Base-by-base conservation (phyloP, 352 stramenopile species). In the Phytopythium vexans region DNA sequence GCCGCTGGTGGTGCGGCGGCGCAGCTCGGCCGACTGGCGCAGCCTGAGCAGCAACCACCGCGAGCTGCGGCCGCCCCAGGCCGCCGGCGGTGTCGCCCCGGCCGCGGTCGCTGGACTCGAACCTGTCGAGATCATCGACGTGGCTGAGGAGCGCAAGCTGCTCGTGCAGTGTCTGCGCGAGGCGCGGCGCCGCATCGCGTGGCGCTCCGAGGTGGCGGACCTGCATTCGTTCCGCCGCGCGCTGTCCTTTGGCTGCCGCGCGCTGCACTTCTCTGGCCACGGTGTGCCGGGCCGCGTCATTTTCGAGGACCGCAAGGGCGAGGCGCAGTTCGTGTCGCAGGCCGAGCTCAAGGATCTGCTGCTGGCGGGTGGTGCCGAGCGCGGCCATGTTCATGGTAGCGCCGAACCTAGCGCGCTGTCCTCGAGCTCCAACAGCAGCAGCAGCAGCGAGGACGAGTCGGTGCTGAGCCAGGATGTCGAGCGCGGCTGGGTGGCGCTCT, bases 51-150 rank as follows among this genome's bases (percentile, higher is more conserved):
- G 40, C 49, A 27, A 32, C 35, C 15, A 8, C 21, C 12, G 8
- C 37, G 34, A 4, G 9, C 36, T 12, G 33, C 21, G 7, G 35
- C 14, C 41, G 47, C 15, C 52, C 45, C 55, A 61, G 53, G 49
- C 21, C 60, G 49, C 47, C 40, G 32, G n/a, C 37, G n/a, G 1
- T 15, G 40, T 52, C 41, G 52, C 49, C 62, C 32, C 32, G 44
- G 9, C 44, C 44, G 44, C 44, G 11, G 4, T 9, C 34, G 70
- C 47, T 41, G 79, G 77, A 0, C 65, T 92, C 40, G 80, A 91
- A 54, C 73, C 82, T 36, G 82, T 92, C n/a, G 82, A 91, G 65
- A 88, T 92, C 64, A 88, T 92, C 65, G 82, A 88, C 65, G 82
- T 92, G 32, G 82, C 86, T 45, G 64, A 84, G 41, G 82, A 92